Evolutionary conservation across 1,284 basidiomycete genomes (phyloP).

Genomic region (Tylopilus sp.): DNA sequence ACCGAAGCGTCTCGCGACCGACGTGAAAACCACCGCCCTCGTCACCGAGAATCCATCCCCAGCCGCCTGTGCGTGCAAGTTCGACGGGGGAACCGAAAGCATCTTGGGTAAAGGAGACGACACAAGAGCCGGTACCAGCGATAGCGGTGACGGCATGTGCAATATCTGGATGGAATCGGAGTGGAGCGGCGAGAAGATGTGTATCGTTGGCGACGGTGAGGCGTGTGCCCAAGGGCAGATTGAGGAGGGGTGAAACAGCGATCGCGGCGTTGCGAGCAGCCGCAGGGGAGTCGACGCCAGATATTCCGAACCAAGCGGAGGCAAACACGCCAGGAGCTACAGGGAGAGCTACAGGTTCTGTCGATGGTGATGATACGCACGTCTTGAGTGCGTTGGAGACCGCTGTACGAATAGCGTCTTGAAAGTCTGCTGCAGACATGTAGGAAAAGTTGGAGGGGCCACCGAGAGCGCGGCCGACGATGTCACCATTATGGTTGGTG

Average conservation of each 20-base stretch:
- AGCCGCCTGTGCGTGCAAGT: conserved; percentile 79
- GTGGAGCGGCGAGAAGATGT: conserved; percentile 77
- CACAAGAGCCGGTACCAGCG: conserved; percentile 78
- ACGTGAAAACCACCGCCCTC: conserved; percentile 84
- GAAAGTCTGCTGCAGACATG: conserved; percentile 62
- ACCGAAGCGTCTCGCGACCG: conserved; percentile 76
- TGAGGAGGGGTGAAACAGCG: conserved; percentile 65
- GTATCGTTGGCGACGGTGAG: conserved; percentile 81
- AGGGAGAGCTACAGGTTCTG: conserved; percentile 53
- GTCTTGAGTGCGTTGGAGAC: conserved; percentile 65
- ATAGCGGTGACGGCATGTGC: conserved; percentile 72
- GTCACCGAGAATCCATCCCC: conserved; percentile 87
- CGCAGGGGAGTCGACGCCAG: conserved; percentile 75
- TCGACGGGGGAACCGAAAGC: conserved; percentile 56
- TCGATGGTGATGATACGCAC: conserved; percentile 47
- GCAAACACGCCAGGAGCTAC: conserved; percentile 56
- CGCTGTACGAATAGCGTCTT: conserved; percentile 59
- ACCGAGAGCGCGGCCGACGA: conserved; percentile 70
- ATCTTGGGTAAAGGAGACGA: conserved; percentile 67
- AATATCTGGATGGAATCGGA: conserved; percentile 68
- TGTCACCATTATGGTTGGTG: conserved; percentile 61
- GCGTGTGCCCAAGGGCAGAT: conserved; percentile 61
- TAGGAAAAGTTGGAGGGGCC: conserved; percentile 79
- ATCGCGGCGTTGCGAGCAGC: conserved; percentile 65
- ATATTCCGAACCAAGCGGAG: conserved; percentile 82